Conservation (phyloP, 2,329 filamentous ascomycete species). For the Endothia cerciana region DNA sequence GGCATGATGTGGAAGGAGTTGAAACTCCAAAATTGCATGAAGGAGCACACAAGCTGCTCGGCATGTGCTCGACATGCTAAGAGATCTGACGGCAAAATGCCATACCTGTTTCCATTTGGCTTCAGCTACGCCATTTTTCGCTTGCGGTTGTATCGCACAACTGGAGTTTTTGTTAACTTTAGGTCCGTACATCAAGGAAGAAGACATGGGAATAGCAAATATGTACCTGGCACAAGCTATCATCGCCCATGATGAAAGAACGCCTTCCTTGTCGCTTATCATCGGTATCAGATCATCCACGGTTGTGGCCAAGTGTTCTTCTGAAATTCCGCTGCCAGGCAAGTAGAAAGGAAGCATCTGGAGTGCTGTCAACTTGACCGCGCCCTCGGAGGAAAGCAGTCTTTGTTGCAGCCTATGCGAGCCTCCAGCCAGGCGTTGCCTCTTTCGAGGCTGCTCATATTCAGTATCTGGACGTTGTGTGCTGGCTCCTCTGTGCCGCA, state of each 20-base stretch:
- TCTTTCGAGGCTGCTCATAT: slow-evolving; percentile 58
- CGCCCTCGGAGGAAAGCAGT: slow-evolving; percentile 48
- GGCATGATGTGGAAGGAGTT: slow-evolving; percentile 68
- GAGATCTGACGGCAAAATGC: slow-evolving; percentile 71
- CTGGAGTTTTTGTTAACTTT: slow-evolving; percentile 38
- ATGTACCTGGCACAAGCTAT: slow-evolving; percentile 77
- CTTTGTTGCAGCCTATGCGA: slow-evolving; percentile 54
- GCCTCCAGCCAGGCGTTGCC: slow-evolving; percentile 47
- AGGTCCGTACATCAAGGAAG: not conserved
- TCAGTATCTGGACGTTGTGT: slow-evolving; percentile 35
- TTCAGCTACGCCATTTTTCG: slow-evolving; percentile 46
- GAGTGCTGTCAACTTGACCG: slow-evolving; percentile 55
- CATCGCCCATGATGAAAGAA: slow-evolving; percentile 79
- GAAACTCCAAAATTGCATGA: slow-evolving; percentile 65
- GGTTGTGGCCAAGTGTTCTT: slow-evolving; percentile 58
- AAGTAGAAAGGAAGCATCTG: slow-evolving; percentile 63
- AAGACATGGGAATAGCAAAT: slow-evolving; percentile 2
- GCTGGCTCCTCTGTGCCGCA: slow-evolving; percentile 36
- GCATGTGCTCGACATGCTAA: slow-evolving; percentile 72
- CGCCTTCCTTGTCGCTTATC: slow-evolving; percentile 70
- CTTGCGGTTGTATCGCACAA: slow-evolving; percentile 48
- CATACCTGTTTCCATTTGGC: slow-evolving; percentile 72
- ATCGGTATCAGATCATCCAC: slow-evolving; percentile 61
- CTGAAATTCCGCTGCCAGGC: slow-evolving; percentile 47
- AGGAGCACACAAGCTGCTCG: slow-evolving; percentile 79